phyloP scores from a whole-genome alignment of 2,329 filamentous ascomycete genomes.

The Trichoderma sp. region DNA sequence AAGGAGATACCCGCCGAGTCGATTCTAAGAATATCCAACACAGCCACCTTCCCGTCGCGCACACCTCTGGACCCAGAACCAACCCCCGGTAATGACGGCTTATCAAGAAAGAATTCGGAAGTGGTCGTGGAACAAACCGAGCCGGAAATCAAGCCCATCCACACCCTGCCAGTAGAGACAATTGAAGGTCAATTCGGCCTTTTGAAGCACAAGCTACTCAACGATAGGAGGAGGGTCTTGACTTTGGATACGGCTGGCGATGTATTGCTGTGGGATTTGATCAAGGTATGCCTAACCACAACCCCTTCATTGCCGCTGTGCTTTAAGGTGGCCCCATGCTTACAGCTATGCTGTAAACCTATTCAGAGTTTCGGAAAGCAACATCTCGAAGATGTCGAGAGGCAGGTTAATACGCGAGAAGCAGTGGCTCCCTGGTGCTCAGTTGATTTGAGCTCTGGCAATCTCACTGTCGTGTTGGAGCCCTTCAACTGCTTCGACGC shows the following conservation, averaged over 20 bases:
- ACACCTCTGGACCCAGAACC: slow-evolving; percentile 57
- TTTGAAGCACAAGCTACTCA: slow-evolving; percentile 89
- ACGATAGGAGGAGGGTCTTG: slow-evolving; percentile 84
- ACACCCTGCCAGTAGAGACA: slow-evolving; percentile 71
- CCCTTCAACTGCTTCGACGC: slow-evolving; percentile 97
- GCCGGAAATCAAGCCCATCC: slow-evolving; percentile 58
- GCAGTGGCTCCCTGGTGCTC: slow-evolving; percentile 96
- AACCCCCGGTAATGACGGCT: slow-evolving; percentile 48
- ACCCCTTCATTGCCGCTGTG: neutral
- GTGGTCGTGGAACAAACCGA: slow-evolving; percentile 34
- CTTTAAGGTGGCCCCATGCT: slow-evolving; percentile 8
- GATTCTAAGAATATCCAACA: slow-evolving; percentile 80
- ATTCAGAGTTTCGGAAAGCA: slow-evolving; percentile 92
- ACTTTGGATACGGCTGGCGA: slow-evolving; percentile 95
- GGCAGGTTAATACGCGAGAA: slow-evolving; percentile 81
- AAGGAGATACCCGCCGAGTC: slow-evolving; percentile 77
- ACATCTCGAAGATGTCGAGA: slow-evolving; percentile 88
- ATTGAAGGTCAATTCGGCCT: slow-evolving; percentile 95
- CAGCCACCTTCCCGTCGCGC: slow-evolving; percentile 69
- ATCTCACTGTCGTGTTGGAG: slow-evolving; percentile 86
- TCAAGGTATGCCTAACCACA: slow-evolving; percentile 60
- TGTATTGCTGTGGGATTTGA: slow-evolving; percentile 90
- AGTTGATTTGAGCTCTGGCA: slow-evolving; percentile 89
- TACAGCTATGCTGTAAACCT: slow-evolving; percentile 61
- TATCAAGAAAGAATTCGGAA: slow-evolving; percentile 43